Conservation (phyloP, 305 asterid genomes). For the Fraxinus paxiana region DNA sequence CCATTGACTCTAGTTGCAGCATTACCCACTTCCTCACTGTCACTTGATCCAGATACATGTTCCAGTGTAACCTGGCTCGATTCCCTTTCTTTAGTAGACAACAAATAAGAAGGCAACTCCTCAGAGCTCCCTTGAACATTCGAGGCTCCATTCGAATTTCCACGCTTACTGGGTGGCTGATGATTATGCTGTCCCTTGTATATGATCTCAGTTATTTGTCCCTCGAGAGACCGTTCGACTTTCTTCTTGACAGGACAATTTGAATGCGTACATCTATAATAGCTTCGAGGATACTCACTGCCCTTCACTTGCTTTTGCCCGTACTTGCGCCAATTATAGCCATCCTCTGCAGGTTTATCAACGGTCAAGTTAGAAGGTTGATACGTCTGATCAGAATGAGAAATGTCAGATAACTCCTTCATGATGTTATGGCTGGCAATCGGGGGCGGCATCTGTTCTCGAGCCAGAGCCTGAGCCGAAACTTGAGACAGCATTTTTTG, state of each 20-base stretch:
- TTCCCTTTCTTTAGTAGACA: conserved; percentile 45
- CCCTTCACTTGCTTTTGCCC: conserved; percentile 97
- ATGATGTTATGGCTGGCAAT: conserved; percentile 25
- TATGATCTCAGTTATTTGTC: conserved; percentile 64
- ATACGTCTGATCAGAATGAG: conserved; percentile 46
- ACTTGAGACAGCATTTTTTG: conserved; percentile 61
- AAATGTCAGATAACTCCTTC: conserved; percentile 43
- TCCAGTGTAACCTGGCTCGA: conserved; percentile 62
- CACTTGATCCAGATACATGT: conserved; percentile 65
- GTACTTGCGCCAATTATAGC: conserved; percentile 38
- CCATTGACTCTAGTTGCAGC: conserved; percentile 48
- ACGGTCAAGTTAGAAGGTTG: conserved; percentile 46
- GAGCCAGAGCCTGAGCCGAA: conserved; percentile 42
- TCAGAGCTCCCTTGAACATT: conserved; percentile 16
- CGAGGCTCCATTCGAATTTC: conserved; percentile 22
- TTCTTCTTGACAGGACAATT: conserved; percentile 62
- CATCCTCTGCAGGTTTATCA: conserved; percentile 67
- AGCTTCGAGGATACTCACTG: conserved; percentile 83
- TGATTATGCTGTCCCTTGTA: conserved; percentile 44
- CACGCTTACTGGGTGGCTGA: conserved; percentile 39
- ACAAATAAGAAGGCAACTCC: conserved; percentile 25
- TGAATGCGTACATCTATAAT: conserved; percentile 61
- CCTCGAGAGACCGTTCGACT: conserved; percentile 60
- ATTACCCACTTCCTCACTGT: conserved; percentile 61
- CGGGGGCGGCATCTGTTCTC: conserved; percentile 38